These are phyloP conservation scores for Arthrinium phaeospermum DNA, from an alignment of 2,329 filamentous ascomycete genomes.

Conservation along the genomic window DNA sequence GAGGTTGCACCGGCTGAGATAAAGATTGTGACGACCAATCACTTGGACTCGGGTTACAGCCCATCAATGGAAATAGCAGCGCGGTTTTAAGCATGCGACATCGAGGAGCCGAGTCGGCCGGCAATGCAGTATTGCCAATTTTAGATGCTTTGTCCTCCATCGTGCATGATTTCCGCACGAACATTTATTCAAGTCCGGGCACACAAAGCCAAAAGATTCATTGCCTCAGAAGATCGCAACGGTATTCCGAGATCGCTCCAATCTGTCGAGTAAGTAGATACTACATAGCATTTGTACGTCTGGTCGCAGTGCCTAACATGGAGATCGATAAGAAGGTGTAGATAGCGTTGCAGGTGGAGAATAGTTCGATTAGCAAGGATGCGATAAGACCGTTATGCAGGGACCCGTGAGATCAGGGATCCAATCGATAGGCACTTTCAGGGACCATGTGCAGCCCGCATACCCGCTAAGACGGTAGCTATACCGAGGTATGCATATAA, in stretches of 20 bases:
- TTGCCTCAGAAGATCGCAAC: neutral
- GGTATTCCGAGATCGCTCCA: neutral
- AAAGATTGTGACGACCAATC: neutral
- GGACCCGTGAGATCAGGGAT: neutral
- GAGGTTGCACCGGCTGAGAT: neutral
- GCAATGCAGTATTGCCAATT: neutral
- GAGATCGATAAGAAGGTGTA: neutral
- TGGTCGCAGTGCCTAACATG: neutral
- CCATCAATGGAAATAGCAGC: neutral
- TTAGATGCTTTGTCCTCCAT: neutral
- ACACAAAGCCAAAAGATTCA: neutral
- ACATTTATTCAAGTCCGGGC: neutral
- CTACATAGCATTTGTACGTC: neutral
- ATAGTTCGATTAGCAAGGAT: neutral
- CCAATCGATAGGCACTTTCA: neutral
- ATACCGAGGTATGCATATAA: neutral
- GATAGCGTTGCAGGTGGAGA: neutral
- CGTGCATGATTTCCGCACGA: neutral
- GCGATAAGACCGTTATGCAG: neutral
- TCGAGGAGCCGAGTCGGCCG: neutral
- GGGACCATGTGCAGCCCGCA: neutral
- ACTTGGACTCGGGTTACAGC: neutral
- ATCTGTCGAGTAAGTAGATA: neutral
- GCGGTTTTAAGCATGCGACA: neutral
- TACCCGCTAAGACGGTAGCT: neutral